Base-by-base conservation (phyloP, 306 rosid species). In the Fragaria ananassa region DNA sequence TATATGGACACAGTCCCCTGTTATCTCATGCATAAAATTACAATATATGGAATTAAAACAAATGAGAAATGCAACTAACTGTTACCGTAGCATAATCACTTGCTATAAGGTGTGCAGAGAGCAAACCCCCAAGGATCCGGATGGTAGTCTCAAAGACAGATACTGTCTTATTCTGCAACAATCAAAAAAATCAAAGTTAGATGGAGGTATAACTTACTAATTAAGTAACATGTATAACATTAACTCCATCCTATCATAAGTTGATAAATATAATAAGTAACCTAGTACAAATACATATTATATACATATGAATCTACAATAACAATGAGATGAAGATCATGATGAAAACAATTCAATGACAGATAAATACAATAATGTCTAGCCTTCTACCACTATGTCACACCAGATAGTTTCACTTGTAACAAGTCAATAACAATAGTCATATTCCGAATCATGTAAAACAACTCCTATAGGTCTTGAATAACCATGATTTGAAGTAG, bases 81-180 rank as follows among this genome's bases (percentile, higher is more conserved):
- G 27, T 58, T 91, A 94, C 98, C 96, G 97, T 90, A 21, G 98
- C 86, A 82, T 87, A 81, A 86, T 94, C 98, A 67, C 88, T 80
- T 61, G 98, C 97, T 49, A 94, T 87, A 72, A 92, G 93, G 87
- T 94, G 98, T 76, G 92, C 96, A 17, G 98, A 92, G 23, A 94
- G 88, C 77, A 94, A 89, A 74, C 98, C 98, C 73, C 98, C 98
- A 53, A 94, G 92, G 50, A 94, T 84, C 13, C 98, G 91, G 61
- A 94, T 94, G 56, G 91, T 81, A 39, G 98, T 94, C 91, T 94
- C 98, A 63, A 94, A 94, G 67, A 92, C 72, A 45, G 98, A 94
- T 60, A 94, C 96, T 10, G 98, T 94, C 83, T 92, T 94, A 85
- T 94, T 94, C 98, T 94, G 96, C 82, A 92, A 74, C 23, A 77